Conservation (phyloP, 106 monocot species). For the Cymbidium sinense region DNA sequence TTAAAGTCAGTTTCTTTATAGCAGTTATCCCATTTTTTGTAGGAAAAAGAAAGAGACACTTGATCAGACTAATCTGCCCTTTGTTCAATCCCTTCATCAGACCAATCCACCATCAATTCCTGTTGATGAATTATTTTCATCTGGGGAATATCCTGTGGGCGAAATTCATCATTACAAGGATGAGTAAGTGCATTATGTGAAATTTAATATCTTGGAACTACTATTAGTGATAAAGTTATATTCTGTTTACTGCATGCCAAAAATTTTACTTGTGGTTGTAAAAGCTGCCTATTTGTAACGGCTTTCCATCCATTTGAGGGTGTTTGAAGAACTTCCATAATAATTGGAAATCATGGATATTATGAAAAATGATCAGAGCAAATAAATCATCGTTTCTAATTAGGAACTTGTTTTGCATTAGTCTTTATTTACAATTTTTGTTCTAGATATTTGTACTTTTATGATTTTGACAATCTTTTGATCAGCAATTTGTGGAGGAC, state of each 20-base stretch:
- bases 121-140: constrained; percentile 80
- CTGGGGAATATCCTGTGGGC: constrained; percentile 79
- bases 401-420: not conserved
- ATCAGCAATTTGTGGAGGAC: constrained; percentile 87
- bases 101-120: constrained; percentile 94
- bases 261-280: not conserved
- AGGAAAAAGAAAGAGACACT: constrained; percentile 90
- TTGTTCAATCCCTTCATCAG: constrained; percentile 28
- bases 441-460: not conserved
- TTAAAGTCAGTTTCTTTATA: not conserved
- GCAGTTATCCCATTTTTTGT: not conserved
- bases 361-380: not conserved
- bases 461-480: constrained; percentile 11
- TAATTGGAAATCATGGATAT: not conserved
- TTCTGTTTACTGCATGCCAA: not conserved
- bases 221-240: not conserved
- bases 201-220: not conserved
- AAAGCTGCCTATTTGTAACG: not conserved
- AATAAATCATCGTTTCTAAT: not conserved
- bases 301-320: not conserved
- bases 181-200: constrained; percentile 52
- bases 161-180: constrained; percentile 98
- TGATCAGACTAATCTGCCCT: constrained; percentile 57
- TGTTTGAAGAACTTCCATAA: not conserved
- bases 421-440: not conserved